These are phyloP conservation scores for Solanum verrucosum DNA, from an alignment of 257 asterid species.

Conservation along the genomic window DNA sequence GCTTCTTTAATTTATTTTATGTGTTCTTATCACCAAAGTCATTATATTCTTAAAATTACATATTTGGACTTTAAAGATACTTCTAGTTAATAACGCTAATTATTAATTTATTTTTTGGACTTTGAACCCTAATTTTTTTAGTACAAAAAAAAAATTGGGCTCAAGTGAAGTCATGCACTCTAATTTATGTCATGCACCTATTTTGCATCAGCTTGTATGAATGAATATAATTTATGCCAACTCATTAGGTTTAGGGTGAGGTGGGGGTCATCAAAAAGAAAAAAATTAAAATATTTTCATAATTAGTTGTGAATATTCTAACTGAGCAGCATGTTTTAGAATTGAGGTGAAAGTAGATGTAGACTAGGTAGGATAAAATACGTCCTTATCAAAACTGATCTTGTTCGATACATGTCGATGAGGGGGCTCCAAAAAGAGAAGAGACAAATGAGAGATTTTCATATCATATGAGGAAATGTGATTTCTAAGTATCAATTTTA, in stretches of 20 bases:
- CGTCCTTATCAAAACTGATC: too few species aligned
- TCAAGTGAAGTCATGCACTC: background rate
- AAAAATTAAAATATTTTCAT: background rate
- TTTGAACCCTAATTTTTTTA: background rate
- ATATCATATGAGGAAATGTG: background rate
- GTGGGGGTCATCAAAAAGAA: background rate
- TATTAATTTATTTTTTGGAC: background rate
- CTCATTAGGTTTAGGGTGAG: background rate
- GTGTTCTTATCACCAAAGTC: background rate
- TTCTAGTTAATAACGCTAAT: too few species aligned
- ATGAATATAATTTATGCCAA: background rate
- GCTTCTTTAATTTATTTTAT: too few species aligned
- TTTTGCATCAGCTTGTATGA: too few species aligned
- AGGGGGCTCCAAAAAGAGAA: background rate
- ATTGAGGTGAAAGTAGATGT: too few species aligned
- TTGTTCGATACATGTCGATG: background rate
- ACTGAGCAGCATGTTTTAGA: background rate
- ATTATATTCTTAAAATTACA: background rate
- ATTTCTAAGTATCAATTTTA: background rate
- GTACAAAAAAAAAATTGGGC: accelerated
- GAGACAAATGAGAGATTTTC: background rate
- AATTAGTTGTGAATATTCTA: background rate
- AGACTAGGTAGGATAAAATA: too few species aligned
- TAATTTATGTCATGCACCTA: too few species aligned
- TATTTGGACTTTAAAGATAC: background rate